Evolutionary conservation across 768 basidiomycete species (phyloP), one percentile per base, ranked within the genome.

Genomic region (Amanita exitialis): DNA sequence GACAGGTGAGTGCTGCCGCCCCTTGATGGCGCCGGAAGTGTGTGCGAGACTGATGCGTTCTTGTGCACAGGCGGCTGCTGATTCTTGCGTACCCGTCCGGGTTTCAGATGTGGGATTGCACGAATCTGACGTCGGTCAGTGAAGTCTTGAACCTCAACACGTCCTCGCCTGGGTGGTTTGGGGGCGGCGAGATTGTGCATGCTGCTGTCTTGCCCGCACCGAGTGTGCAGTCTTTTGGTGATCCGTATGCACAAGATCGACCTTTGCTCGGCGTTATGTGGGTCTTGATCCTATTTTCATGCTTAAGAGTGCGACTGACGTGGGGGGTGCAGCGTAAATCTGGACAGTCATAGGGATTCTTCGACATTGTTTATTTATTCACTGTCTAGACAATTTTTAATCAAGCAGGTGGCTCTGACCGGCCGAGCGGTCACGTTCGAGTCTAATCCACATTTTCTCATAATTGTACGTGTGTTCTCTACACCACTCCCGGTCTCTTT

Each of bases 61-160:
- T 27, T n/a, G n/a, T n/a, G n/a, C n/a, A 30, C 46, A 75, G 76
- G 38, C 68, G 71, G 21, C 56, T 82, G 5, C 69, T 83, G 9
- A 60, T 83, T 46, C 64, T 83, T 13, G 80, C 72, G 4, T 83
- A 83, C 56, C 54, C 59, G 28, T 64, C 65, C 15, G 77, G 80
- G n/a, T 56, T 80, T 48, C 77, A 82, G 59, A 64, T 79, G 35
- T 80, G 80, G 79, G 79, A 81, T 54, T 78, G 77, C 56, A 69
- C 75, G 10, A 69, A 76, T 53, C 61, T 84, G 7, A 75, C 66
- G 3, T 57, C 61, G 0, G 54, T 69, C 0, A 47, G 49, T 57
- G 82, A 85, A 56, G 54, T 83, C 3, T 61, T 86, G 52, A 78
- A 83, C 53, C 52, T 85, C 30, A 47, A 47, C 35, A 43, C 43